Conservation (phyloP, 139 green algal genomes). For the Chlamydomonas incerta region DNA sequence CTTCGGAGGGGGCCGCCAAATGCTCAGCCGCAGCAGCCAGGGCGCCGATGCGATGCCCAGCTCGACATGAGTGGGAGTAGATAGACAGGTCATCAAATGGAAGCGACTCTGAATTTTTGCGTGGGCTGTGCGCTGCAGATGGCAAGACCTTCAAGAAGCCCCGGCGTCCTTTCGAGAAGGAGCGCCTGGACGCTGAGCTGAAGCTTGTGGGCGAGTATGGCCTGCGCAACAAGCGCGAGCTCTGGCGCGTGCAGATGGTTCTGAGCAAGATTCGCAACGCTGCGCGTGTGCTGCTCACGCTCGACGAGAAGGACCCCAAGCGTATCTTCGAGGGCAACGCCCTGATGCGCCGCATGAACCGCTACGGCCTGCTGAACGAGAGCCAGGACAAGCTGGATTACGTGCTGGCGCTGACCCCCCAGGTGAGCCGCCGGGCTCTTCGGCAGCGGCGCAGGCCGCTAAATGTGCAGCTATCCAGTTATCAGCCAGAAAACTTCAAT, state of each 20-base stretch:
- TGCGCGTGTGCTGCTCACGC: conserved; percentile 94
- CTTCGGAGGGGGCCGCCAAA: not conserved
- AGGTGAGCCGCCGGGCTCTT: conserved; percentile 51
- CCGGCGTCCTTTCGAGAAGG: conserved; percentile 99
- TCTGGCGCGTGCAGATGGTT: conserved; percentile 97
- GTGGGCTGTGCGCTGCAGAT: conserved; percentile 65
- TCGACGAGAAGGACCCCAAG: conserved; percentile 96
- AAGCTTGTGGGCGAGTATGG: conserved; percentile 99
- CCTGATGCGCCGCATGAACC: conserved; percentile 95
- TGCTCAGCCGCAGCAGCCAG: not conserved
- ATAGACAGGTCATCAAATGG: too few species aligned
- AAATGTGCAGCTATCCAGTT: too few species aligned
- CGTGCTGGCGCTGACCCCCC: conserved; percentile 95
- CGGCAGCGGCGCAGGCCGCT: conserved; percentile 69
- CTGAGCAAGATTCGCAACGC: conserved; percentile 93
- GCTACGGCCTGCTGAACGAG: conserved; percentile 97
- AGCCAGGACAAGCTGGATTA: conserved; percentile 99
- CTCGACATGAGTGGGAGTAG: not conserved
- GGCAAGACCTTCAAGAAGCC: conserved; percentile 99
- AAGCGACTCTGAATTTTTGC: too few species aligned
- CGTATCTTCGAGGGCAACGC: conserved; percentile 98
- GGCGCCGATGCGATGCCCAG: not conserved
- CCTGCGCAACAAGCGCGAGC: conserved; percentile 99
- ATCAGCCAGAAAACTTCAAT: too few species aligned
- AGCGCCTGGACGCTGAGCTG: conserved; percentile 98